A percentile compares a stretch with the other conserved stretches of the same genome.
These are phyloP conservation scores for Dactylonectria macrodidyma DNA, from an alignment of 2,329 filamentous ascomycete genomes.

Conservation along the genomic window DNA sequence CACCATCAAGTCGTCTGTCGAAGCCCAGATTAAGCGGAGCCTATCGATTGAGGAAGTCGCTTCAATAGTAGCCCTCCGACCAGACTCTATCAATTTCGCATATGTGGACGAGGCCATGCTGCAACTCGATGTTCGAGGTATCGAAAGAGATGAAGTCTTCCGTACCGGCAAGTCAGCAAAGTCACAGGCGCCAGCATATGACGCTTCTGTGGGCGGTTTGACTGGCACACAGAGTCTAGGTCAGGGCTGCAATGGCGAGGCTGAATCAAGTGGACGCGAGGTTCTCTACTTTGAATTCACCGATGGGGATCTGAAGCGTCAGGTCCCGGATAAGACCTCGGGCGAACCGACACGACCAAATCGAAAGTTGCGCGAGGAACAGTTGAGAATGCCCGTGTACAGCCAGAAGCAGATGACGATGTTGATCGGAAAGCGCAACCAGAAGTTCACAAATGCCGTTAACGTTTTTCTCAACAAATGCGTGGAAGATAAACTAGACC, in stretches of 20 bases:
- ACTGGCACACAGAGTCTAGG: constrained; percentile 64
- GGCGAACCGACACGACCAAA: constrained; percentile 79
- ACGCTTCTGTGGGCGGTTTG: constrained; percentile 70
- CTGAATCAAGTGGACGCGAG: constrained; percentile 64
- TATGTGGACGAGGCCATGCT: constrained; percentile 90
- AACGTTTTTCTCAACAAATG: constrained; percentile 85
- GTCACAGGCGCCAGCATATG: constrained; percentile 65
- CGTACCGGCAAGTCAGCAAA: constrained; percentile 63
- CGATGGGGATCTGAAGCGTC: constrained; percentile 89
- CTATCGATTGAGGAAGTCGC: constrained; percentile 86
- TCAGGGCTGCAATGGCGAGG: constrained; percentile 35
- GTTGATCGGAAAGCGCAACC: constrained; percentile 91
- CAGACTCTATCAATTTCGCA: constrained; percentile 83
- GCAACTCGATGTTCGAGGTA: constrained; percentile 82
- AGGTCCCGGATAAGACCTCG: constrained; percentile 80
- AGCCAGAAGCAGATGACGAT: constrained; percentile 93
- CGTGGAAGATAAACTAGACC: constrained; percentile 73
- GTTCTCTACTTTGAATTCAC: constrained; percentile 93
- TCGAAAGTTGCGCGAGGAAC: constrained; percentile 80
- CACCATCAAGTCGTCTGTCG: constrained; percentile 87
- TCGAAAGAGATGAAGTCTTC: constrained; percentile 75
- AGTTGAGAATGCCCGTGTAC: constrained; percentile 91
- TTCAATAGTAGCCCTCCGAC: constrained; percentile 82
- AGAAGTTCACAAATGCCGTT: constrained; percentile 84
- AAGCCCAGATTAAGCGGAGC: constrained; percentile 81